Conservation (phyloP, 768 basidiomycete genomes). For the Amanita muscaria region DNA sequence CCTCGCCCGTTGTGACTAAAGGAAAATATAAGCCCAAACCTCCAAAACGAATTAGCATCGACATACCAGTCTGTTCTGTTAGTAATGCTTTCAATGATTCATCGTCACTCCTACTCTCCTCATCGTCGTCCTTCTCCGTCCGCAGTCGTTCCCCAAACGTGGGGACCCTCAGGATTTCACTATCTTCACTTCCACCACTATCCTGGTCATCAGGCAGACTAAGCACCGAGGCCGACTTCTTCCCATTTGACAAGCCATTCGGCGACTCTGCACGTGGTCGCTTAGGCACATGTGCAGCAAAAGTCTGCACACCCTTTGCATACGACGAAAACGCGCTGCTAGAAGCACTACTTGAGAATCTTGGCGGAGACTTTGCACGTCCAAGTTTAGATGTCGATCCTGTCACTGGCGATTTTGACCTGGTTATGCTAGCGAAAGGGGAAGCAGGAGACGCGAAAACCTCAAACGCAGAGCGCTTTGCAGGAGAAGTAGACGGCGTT, state of each 20-base stretch:
- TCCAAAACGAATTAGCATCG: background rate
- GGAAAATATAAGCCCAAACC: background rate
- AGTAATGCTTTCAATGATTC: constrained; percentile 41
- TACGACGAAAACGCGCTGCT: constrained; percentile 56
- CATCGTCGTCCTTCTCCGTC: constrained; percentile 52
- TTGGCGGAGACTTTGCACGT: constrained; percentile 49
- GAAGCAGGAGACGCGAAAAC: constrained; percentile 23
- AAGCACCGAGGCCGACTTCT: constrained; percentile 13
- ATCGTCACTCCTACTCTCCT: constrained; percentile 38
- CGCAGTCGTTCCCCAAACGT: constrained; percentile 62
- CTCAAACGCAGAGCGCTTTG: constrained; percentile 27
- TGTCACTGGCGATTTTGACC: constrained; percentile 48
- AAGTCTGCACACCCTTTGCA: constrained; percentile 41
- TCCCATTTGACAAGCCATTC: constrained; percentile 31
- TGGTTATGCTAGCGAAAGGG: constrained; percentile 22
- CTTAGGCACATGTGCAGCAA: constrained; percentile 19
- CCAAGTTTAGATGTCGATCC: constrained; percentile 33
- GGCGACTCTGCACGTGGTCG: constrained; percentile 4
- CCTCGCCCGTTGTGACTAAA: constrained; percentile 69
- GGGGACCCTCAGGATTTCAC: constrained; percentile 28
- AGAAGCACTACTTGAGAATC: constrained; percentile 33
- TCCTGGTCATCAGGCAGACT: constrained; percentile 25
- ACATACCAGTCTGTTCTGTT: constrained; percentile 62
- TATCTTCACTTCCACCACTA: constrained; percentile 40
- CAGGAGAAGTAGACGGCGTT: constrained; percentile 16